Conservation (phyloP, 257 asterid genomes). For the Capsicum baccatum region DNA sequence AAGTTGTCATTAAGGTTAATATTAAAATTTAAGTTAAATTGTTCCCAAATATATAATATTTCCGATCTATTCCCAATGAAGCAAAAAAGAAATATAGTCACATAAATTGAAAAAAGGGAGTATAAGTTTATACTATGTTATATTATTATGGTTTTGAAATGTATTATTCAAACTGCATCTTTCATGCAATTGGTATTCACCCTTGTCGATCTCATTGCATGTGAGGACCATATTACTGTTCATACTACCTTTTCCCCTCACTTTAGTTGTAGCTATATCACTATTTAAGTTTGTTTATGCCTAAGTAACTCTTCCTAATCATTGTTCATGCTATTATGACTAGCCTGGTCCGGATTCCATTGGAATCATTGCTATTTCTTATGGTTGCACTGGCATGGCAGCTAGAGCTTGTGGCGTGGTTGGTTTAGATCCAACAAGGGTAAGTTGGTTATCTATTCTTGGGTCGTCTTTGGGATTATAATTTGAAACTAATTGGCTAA, state of each 20-base stretch:
- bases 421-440: slow-evolving; percentile 92
- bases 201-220: background rate
- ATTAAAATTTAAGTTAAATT: background rate
- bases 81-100: background rate
- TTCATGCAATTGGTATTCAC: background rate
- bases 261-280: background rate
- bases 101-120: background rate
- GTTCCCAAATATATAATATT: background rate
- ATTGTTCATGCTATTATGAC: slow-evolving; percentile 38
- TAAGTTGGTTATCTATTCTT: slow-evolving; percentile 37
- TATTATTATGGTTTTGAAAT: background rate
- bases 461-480: background rate
- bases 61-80: background rate
- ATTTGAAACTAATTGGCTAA: background rate
- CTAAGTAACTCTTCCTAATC: background rate
- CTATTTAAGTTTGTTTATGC: background rate
- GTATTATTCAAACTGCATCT: background rate
- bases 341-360: slow-evolving; percentile 81
- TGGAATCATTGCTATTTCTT: slow-evolving; percentile 66
- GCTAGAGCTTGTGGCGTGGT: slow-evolving; percentile 97
- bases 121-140: background rate
- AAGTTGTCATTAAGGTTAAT: background rate
- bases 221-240: background rate
- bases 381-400: slow-evolving; percentile 85
- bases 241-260: background rate